These are phyloP conservation scores for Salvia splendens DNA, from an alignment of 257 asterid species.

Conservation along the genomic window DNA sequence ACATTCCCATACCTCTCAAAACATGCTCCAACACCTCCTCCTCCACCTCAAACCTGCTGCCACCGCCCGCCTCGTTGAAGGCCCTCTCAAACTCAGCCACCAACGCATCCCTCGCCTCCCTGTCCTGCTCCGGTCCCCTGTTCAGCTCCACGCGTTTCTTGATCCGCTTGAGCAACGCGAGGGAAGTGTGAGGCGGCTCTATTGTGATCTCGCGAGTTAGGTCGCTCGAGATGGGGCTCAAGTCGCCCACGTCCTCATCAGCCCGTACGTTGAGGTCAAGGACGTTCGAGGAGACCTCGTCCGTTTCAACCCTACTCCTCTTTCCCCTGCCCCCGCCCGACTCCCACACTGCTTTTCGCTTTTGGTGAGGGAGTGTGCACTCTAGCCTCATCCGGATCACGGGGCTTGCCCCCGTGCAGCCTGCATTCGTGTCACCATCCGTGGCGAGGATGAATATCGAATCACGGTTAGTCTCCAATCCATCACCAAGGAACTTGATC, in stretches of 20 bases:
- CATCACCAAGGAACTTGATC: slow-evolving; percentile 43
- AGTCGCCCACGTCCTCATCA: slow-evolving; percentile 43
- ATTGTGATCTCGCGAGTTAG: slow-evolving; percentile 36
- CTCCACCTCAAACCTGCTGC: slow-evolving; percentile 42
- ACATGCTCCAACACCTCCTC: slow-evolving; percentile 51
- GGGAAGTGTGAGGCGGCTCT: slow-evolving; percentile 30
- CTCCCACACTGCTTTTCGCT: slow-evolving; percentile 61
- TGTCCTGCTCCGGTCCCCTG: slow-evolving; percentile 35
- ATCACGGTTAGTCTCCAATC: slow-evolving; percentile 31
- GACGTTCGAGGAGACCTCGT: slow-evolving; percentile 39
- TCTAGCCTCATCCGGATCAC: slow-evolving; percentile 51
- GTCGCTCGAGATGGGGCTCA: slow-evolving; percentile 49
- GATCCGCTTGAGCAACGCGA: slow-evolving; percentile 45
- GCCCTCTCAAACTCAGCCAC: slow-evolving; percentile 41
- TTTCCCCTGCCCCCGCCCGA: slow-evolving; percentile 35
- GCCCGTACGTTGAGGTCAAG: slow-evolving; percentile 74
- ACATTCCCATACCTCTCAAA: slow-evolving; percentile 43
- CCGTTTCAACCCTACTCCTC: slow-evolving; percentile 38
- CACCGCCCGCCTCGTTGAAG: slow-evolving; percentile 32
- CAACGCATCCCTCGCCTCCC: slow-evolving; percentile 45
- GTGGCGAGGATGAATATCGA: slow-evolving; percentile 51
- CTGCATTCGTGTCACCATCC: slow-evolving; percentile 24
- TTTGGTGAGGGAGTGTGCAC: slow-evolving; percentile 40
- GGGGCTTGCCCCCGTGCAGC: slow-evolving; percentile 1
- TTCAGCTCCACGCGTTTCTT: slow-evolving; percentile 47